Conservation (phyloP, 768 basidiomycete genomes). For the Mycena vulgaris region DNA sequence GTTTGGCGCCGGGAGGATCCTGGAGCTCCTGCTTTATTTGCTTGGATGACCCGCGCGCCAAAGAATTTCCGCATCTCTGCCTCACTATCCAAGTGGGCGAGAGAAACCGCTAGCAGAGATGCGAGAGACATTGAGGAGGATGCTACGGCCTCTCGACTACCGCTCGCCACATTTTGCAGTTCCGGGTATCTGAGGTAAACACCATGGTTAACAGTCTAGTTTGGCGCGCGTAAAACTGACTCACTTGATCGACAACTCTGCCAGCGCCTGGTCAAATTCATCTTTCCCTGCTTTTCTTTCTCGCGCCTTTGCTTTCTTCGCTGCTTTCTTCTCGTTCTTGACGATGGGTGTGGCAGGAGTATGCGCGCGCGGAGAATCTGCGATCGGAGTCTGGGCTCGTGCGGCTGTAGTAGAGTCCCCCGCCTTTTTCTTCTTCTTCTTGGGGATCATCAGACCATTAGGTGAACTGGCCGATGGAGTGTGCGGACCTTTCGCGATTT, state of each 20-base stretch:
- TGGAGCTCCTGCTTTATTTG: constrained; percentile 60
- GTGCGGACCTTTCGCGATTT: constrained; percentile 58
- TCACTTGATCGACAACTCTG: constrained; percentile 87
- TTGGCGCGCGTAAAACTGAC: constrained; percentile 35
- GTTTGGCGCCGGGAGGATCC: constrained; percentile 59
- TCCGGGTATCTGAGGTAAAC: constrained; percentile 65
- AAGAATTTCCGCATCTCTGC: constrained; percentile 96
- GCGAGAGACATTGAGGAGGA: constrained; percentile 54
- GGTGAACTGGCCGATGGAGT: not conserved
- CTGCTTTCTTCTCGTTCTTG: constrained; percentile 69
- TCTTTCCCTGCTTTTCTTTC: constrained; percentile 77
- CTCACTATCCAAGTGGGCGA: constrained; percentile 87
- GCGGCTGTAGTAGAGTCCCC: constrained; percentile 22
- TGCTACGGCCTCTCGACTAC: constrained; percentile 38
- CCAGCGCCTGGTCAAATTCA: constrained; percentile 88
- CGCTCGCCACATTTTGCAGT: constrained; percentile 56
- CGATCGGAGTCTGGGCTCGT: constrained; percentile 24
- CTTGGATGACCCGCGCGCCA: constrained; percentile 89
- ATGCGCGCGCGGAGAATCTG: constrained; percentile 19
- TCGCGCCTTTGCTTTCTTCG: constrained; percentile 77
- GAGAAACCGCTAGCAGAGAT: constrained; percentile 83
- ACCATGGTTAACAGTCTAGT: not conserved
- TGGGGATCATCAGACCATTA: constrained; percentile 39
- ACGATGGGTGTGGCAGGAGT: constrained; percentile 35
- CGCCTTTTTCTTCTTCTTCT: constrained; percentile 61